Base-by-base conservation (phyloP, 1,284 basidiomycete species). In the Rhodotorula sp. region DNA sequence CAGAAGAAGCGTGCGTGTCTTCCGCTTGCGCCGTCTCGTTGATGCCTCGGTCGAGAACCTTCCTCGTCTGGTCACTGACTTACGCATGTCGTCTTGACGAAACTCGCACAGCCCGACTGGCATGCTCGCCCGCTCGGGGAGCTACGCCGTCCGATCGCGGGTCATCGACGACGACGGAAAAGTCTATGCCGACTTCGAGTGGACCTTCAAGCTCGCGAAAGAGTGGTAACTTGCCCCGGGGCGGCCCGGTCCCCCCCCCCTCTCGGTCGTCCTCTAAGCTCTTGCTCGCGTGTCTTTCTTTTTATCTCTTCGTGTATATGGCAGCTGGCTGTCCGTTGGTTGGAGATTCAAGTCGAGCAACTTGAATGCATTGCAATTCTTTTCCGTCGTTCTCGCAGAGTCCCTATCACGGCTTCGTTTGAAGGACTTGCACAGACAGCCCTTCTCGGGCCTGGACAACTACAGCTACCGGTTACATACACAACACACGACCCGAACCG, bases 141-240 rank as follows among this genome's bases (percentile, higher is more conserved):
- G 86, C 2, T 94, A 92, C 84, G 81, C 80, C 63, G 93, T 93
- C 59, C 86, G 83, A 70, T 92, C 90, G 80, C 87, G 90, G 57
- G 90, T 95, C 34, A 79, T 90, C 43, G 93, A 95, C 79, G 92
- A 94, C 70, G 92, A 95, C 79, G 87, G 87, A 23, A 85, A 85
- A 66, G 82, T 90, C 34, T 91, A 88, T 81, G 47, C 38, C 56
- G 91, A 92, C 71, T 92, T 88, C 85, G 87, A 89, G 56, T 92
- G 90, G 90, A 80, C 78, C 38, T 92, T 93, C 84, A 92, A 90
- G 80, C 84, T 92, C 68, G 87, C 84, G 38, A 92, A 92, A 82
- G 90, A 92, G 73, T 92, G 90, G 91, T 77, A 68, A 23, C 14
- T 26, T 47, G 6, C 14, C 19, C 38, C 38, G 38, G 3, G 34